Evolutionary conservation across 805 yeast genomes (phyloP).

Genomic region (Candida ortonii): DNA sequence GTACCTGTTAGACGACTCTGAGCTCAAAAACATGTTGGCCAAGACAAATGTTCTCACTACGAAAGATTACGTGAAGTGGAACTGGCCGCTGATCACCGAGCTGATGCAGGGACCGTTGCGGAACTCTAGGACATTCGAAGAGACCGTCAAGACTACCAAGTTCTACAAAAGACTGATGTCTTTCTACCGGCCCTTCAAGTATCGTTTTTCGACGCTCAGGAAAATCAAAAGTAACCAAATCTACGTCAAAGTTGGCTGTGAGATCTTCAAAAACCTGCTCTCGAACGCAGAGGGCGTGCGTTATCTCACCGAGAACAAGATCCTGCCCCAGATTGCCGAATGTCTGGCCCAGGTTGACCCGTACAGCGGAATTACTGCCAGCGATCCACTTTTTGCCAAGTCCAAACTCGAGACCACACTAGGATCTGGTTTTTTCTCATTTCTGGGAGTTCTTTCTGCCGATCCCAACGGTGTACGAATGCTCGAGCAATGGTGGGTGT

Average conservation of each 20-base stretch:
- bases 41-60: constrained; percentile 73
- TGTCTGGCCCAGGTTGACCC: constrained; percentile 84
- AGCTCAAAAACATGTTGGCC: constrained; percentile 60
- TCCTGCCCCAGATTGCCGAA: constrained; percentile 85
- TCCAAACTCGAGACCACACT: constrained; percentile 59
- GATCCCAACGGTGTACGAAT: constrained; percentile 61
- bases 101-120: constrained; percentile 82
- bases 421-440: constrained; percentile 71
- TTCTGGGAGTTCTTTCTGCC: constrained; percentile 70
- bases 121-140: constrained; percentile 71
- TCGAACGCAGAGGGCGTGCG: constrained; percentile 62
- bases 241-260: constrained; percentile 73
- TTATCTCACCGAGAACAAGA: constrained; percentile 67
- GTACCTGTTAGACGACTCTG: constrained; percentile 52
- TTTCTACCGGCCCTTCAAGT: constrained; percentile 88
- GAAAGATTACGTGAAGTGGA: constrained; percentile 82
- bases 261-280: constrained; percentile 63
- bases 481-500: constrained; percentile 79
- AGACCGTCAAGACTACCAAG: constrained; percentile 72
- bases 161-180: constrained; percentile 81
- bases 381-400: constrained; percentile 70
- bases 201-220: constrained; percentile 61
- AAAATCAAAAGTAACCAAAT: constrained; percentile 49
- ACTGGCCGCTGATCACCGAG: constrained; percentile 72
- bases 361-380: constrained; percentile 65